Percentiles rank a stretch among this genome's conserved stretches.
Evolutionary conservation across 2,329 filamentous ascomycete genomes (phyloP).

Genomic region (Tolypocladium paradoxum): DNA sequence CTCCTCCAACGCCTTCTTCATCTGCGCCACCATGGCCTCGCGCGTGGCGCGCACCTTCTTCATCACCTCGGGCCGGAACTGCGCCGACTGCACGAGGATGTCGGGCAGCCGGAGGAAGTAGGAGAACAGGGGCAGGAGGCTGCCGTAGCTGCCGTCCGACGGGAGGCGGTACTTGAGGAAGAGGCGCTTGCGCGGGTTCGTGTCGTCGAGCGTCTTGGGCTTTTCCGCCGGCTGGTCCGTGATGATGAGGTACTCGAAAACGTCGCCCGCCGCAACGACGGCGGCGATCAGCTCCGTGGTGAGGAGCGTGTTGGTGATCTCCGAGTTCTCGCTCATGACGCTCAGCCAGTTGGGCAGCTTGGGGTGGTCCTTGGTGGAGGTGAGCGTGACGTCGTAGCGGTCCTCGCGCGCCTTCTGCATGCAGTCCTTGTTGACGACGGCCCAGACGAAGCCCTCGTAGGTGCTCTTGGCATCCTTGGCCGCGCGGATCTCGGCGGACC

Average conservation of each 20-base stretch:
- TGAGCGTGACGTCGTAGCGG: constrained; percentile 88
- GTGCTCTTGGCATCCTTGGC: constrained; percentile 51
- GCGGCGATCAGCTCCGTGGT: constrained; percentile 80
- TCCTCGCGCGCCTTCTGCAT: constrained; percentile 89
- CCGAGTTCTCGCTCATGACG: constrained; percentile 93
- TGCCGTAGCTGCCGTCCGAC: constrained; percentile 49
- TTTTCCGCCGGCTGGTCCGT: constrained; percentile 84
- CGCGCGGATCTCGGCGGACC: constrained; percentile 38
- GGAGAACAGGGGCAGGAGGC: constrained; percentile 63
- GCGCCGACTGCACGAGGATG: constrained; percentile 60
- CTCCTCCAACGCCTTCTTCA: constrained; percentile 71
- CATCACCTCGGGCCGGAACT: constrained; percentile 83
- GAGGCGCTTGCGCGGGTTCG: constrained; percentile 73
- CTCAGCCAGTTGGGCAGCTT: constrained; percentile 87
- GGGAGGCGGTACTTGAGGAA: constrained; percentile 66
- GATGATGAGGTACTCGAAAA: constrained; percentile 76
- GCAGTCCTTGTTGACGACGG: constrained; percentile 84
- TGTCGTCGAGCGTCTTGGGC: constrained; percentile 76
- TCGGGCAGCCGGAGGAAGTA: constrained; percentile 83
- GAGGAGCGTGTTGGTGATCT: constrained; percentile 79
- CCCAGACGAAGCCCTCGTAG: constrained; percentile 91
- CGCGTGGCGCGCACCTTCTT: constrained; percentile 74
- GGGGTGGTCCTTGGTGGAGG: constrained; percentile 80
- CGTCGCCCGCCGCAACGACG: constrained; percentile 64
- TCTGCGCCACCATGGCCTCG: constrained; percentile 68